Evolutionary conservation across 805 yeast genomes (phyloP), one percentile per base, ranked within the genome.

Genomic region (Diddensiella transvaalensis): DNA sequence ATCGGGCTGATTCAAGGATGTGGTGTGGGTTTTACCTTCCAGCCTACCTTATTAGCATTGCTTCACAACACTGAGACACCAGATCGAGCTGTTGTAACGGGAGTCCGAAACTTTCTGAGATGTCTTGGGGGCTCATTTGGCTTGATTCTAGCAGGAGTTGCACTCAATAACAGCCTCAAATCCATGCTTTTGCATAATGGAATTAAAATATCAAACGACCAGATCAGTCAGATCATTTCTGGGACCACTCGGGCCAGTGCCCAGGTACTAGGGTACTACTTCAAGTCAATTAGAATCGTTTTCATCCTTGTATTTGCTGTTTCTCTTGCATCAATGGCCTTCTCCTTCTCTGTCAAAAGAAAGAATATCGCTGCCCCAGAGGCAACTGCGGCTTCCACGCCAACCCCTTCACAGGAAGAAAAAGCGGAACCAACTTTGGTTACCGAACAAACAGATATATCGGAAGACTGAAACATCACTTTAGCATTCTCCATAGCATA

Each of bases 71-170:
- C 79, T 13, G 63, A 54, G 33, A 70, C 73, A 44, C 66, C 73
- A 2, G 84, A 80, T 52, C 61, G 86, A 40, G 81, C 85, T 0
- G 80, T 80, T 10, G 78, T 78, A 11, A 78, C 79, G 6, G 71
- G 82, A 2, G 69, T 81, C 1, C 68, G 85, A 59, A 79, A 79
- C 55, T 78, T 78, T 21, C 55, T 77, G 41, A 65, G 85, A 47
- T 75, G 81, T 2, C 72, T 81, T 48, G 86, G 85, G 13, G 83
- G 83, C n/a, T 73, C 84, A 1, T 64, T 78, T 22, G 85, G 85
- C 0, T 65, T 79, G 32, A 82, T 84, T 0, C 62, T 76, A 6
- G 48, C 58, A 15, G 48, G 53, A 2, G 48, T 61, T 5, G 22
- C 54, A 60, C 68, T 21, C 13, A 50, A 55, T 30, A 58, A 58